Conservation (phyloP, 306 rosid species). For the Rosa chinensis region DNA sequence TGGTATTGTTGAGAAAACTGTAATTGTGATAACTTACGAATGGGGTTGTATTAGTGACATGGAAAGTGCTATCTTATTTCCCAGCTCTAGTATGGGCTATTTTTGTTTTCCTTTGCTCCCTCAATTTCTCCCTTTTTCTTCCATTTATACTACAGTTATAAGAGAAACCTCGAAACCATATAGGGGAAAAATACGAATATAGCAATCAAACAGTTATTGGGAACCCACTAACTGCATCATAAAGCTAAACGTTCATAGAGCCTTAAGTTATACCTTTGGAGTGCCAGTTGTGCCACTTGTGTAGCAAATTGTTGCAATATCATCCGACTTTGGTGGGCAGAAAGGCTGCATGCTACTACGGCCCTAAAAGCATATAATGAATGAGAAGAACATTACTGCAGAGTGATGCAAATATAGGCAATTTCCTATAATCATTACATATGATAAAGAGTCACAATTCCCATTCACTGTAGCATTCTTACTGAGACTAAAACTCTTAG, state of each 20-base stretch:
- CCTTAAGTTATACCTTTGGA: conserved; percentile 63
- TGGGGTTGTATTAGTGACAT: neutral
- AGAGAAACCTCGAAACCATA: neutral
- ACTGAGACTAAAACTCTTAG: neutral
- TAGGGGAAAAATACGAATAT: neutral
- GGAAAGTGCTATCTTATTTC: neutral
- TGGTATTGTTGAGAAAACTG: conserved; percentile 27
- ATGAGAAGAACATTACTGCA: conserved; percentile 17
- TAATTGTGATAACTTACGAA: conserved; percentile 15
- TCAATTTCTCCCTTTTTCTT: neutral
- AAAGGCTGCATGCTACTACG: conserved; percentile 69
- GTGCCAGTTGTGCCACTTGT: conserved; percentile 99
- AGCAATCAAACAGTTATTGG: neutral
- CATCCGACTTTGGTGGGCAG: conserved; percentile 79
- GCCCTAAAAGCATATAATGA: conserved; percentile 62
- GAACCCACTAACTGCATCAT: conserved; percentile 8
- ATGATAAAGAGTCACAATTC: neutral
- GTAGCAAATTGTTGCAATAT: conserved; percentile 89
- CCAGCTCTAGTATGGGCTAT: neutral
- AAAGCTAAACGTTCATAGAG: conserved; percentile 23
- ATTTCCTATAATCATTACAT: neutral
- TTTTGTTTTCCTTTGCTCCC: neutral
- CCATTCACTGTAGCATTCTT: neutral
- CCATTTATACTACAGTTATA: neutral
- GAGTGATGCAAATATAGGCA: neutral